These are phyloP conservation scores for Mediolabrus comicus DNA, from an alignment of 108 stramenopile genomes.

Conservation along the genomic window DNA sequence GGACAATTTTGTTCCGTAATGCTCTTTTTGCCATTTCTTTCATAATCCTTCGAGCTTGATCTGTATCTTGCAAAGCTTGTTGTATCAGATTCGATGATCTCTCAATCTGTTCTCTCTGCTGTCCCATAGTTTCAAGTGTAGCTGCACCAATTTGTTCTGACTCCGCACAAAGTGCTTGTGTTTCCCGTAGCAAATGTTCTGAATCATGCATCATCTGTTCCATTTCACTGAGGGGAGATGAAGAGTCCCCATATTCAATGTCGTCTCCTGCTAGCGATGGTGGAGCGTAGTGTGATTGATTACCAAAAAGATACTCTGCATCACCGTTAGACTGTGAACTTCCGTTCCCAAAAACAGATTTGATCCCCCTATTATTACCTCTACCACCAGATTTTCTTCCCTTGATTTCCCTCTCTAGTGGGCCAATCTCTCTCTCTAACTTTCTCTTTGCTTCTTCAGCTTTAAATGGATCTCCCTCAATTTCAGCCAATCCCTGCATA, in stretches of 20 bases:
- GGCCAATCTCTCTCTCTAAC: conserved; percentile 65
- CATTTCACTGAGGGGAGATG: conserved; percentile 27
- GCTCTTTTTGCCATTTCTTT: conserved; percentile 56
- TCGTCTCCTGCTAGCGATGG: conserved; percentile 23
- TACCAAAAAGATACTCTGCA: conserved; percentile 27
- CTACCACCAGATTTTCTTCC: conserved; percentile 26
- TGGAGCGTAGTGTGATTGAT: conserved; percentile 24
- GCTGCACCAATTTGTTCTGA: conserved; percentile 72
- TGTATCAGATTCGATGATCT: conserved; percentile 47
- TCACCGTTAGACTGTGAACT: neutral
- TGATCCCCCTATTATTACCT: neutral
- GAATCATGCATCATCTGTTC: conserved; percentile 60
- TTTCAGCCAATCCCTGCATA: conserved; percentile 78
- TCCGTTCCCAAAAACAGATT: neutral
- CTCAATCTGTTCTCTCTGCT: conserved; percentile 78
- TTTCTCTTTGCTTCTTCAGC: conserved; percentile 56
- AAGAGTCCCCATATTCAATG: conserved; percentile 21
- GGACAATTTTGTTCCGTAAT: conserved; percentile 57
- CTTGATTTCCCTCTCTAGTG: conserved; percentile 65
- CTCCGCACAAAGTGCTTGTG: conserved; percentile 67
- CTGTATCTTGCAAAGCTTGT: conserved; percentile 46
- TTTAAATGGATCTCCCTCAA: conserved; percentile 70
- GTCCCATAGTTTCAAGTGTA: conserved; percentile 65
- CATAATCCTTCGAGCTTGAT: conserved; percentile 64
- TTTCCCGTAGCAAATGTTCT: conserved; percentile 72